Conservation (phyloP, 169 alveolate genomes). For the Cryptosporidium muris region DNA sequence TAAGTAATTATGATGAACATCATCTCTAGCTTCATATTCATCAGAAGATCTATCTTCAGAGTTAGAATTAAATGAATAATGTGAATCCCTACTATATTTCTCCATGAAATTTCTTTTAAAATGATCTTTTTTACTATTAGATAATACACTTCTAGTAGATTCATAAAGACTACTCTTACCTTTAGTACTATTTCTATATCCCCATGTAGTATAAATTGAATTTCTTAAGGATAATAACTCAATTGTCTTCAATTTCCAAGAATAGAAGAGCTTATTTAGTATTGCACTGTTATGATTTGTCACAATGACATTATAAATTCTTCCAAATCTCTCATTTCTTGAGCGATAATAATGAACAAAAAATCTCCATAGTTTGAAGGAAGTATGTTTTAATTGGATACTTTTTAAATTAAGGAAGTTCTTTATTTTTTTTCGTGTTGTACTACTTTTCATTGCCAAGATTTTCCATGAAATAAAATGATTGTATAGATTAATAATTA, state of each 20-base stretch:
- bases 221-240: conserved; percentile 38
- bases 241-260: conserved; percentile 48
- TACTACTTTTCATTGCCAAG: neutral
- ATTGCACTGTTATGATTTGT: conserved; percentile 1
- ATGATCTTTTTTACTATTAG: too few relatives aligned
- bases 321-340: conserved; percentile 30
- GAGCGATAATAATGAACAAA: conserved; percentile 28
- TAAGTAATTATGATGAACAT: too few relatives aligned
- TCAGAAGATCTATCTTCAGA: too few relatives aligned
- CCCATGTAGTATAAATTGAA: conserved; percentile 39
- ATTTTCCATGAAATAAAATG: conserved; percentile 6
- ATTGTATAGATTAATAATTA: neutral
- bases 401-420: neutral
- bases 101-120: too few relatives aligned
- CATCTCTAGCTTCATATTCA: too few relatives aligned
- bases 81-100: too few relatives aligned
- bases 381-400: neutral
- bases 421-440: neutral
- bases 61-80: too few relatives aligned
- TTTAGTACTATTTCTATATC: neutral
- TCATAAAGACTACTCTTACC: neutral
- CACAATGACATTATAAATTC: conserved; percentile 18
- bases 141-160: too few relatives aligned
- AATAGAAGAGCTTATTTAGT: conserved; percentile 14
- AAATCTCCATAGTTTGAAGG: conserved; percentile 58